Evolutionary conservation across 345 rosid genomes (phyloP), one percentile per base, ranked within the genome.

Genomic region (Brassica incana): DNA sequence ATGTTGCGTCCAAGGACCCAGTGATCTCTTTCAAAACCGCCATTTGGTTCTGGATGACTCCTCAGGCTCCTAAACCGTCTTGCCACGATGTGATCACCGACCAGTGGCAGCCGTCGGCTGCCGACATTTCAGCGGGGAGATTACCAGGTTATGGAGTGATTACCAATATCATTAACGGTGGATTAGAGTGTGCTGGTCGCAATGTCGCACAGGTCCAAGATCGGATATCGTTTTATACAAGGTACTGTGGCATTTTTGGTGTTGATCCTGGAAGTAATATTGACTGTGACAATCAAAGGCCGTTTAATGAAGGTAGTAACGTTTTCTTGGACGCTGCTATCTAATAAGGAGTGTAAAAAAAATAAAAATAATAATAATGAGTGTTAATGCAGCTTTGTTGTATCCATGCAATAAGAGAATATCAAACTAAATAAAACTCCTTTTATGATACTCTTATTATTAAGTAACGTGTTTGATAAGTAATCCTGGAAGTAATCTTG

Each of bases 181-280:
- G 54, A 4, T 45, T 45, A 12, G 54, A 45, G 15, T 45, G 54
- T 12, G 54, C 15, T 52, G 59, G 59, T 52, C 59, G 59, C 8
- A 6, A 5, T 5, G 59, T 52, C 23, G 59, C 8, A n/a, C 2
- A 15, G 71, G 96, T 87, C 2, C 85, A 80, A 9, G 85, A 85
- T 69, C 81, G 92, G 3, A 91, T 89, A 9, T 92, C 92, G 64
- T 89, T 85, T 79, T 91, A 86, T 73, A 78, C 86, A 78, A 88
- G 89, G 71, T 89, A 87, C 14, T 88, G 91, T 77, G 85, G 81
- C 80, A 71, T 86, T 5, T 79, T 91, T 38, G 85, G 85, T 6
- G 81, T 86, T 69, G 78, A 84, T 27, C 85, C 85, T 29, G 97
- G 94, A 1, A 65, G 45, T 69, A 89, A 89, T 72, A 88, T 91